Base-by-base conservation (phyloP, 2,329 filamentous ascomycete genomes). In the Nothophoma quercina region DNA sequence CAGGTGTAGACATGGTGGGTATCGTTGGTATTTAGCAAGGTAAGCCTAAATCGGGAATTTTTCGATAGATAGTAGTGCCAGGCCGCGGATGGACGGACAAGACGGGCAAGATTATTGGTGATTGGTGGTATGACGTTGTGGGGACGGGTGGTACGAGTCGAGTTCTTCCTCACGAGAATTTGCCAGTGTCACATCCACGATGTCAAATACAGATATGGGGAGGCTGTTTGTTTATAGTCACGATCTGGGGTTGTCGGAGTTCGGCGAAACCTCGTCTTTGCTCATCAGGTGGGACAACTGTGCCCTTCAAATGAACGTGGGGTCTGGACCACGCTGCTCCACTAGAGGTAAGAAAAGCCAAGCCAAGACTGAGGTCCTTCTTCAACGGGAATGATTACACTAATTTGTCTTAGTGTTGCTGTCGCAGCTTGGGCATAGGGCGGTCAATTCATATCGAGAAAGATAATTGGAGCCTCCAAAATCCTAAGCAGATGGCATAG, bases 291-390 rank as follows among this genome's bases (percentile, higher is more conserved):
- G 60, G 64, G 56, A 49, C 23, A 43, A 49, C 40, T 48, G 55
- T 57, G 51, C 48, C 33, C 34, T 54, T 47, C 42, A 50, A n/a
- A 51, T 42, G 10, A 50, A 58, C 55, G 49, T 58, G 63, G 60
- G 64, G 62, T 60, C 54, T 57, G 41, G 55, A 35, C 58, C 54
- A 50, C 38, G 44, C 38, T 56, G 55, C 50, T 59, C 60, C 62
- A 60, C 62, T 57, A 42, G 32, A 45, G 36, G 49, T 52, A 56
- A 51, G 51, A 39, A 55, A 55, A 49, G 53, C 44, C 51, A 54
- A 49, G 61, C 64, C 57, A 69, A 62, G 61, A 34, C 41, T 35
- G 40, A 63, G 34, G 61, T 67, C 65, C 68, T 70, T 63, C 68
- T 68, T 46, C 49, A 64, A 57, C 58, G n/a, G 68, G 68, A 51